Evolutionary conservation across 495 filamentous ascomycete genomes (phyloP), one percentile per base, ranked within the genome.

Genomic region (Cladorrhinum samala): DNA sequence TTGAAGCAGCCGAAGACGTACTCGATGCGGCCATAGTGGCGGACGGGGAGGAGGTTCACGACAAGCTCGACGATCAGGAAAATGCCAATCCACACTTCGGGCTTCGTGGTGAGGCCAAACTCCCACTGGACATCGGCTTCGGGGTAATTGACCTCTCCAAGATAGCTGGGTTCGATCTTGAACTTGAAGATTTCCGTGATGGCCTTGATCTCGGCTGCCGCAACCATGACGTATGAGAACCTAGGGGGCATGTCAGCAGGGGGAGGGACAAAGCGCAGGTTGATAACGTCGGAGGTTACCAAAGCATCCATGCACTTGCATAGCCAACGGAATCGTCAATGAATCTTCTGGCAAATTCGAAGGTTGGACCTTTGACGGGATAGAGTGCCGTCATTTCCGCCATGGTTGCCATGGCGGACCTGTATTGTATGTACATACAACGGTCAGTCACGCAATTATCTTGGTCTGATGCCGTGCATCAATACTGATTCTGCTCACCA

Each of bases 351-450:
- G 65, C 54, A 56, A 74, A 74, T 46, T 74, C 71, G 54, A 72
- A 68, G 1, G 69, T 61, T 3, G 71, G 65, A 3, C 71, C 71
- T 44, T 67, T 71, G 39, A 76, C 69, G 1, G 71, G 72, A 40
- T 73, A 69, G 9, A 74, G 54, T 0, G 71, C 71, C 5, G 71
- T 72, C 68, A 72, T 72, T 54, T 76, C 72, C 25, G 67, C 72
- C 30, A 76, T 56, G 25, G 58, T 64, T 9, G 65, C 68, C 20
- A 70, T 60, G 14, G 75, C 65, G 13, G 74, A 72, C 55, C 54
- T 57, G 23, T 13, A 1, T 17, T 1, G 19, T 9, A 18, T 21
- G n/a, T 23, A 11, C 6, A 44, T 19, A 7, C 3, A n/a, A n/a
- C n/a, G 27, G 27, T 33, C 27, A 33, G 17, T 50, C 9, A n/a